Evolutionary conservation across 164 flowering plant species (phyloP).

Genomic region (Malania oleifera): DNA sequence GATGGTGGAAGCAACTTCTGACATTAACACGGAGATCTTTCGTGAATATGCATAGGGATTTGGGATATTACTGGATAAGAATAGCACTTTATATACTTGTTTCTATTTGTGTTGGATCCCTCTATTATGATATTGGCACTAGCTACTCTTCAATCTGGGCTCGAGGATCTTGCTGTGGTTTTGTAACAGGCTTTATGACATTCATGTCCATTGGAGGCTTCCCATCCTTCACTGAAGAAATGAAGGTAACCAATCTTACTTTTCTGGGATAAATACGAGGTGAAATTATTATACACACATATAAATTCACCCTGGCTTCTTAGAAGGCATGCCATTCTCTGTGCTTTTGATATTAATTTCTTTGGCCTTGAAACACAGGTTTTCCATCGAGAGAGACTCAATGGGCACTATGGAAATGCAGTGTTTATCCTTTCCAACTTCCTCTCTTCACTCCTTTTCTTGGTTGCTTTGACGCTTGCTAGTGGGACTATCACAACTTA

Average conservation of each 20-base stretch:
- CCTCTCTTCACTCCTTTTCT: background rate
- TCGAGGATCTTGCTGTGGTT: conserved; percentile 64
- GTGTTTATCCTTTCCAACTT: background rate
- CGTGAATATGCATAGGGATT: conserved; percentile 75
- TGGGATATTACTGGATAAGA: conserved; percentile 81
- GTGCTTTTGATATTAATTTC: no score
- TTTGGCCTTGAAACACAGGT: background rate
- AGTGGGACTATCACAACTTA: no score
- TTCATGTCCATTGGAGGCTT: conserved; percentile 91
- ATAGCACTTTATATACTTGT: conserved; percentile 53
- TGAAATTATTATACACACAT: no score
- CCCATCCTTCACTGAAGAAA: conserved; percentile 83
- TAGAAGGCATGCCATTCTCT: no score
- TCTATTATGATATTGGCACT: conserved; percentile 58
- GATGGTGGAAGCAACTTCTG: conserved; percentile 68
- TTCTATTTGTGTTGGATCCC: conserved; percentile 64
- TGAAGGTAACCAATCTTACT: conserved; percentile 49
- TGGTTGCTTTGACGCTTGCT: background rate
- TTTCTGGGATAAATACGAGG: no score
- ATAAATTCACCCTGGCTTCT: no score
- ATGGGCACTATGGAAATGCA: background rate
- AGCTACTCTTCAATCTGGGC: conserved; percentile 61
- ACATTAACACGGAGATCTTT: conserved; percentile 62
- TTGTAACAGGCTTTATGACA: conserved; percentile 76
- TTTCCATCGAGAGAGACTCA: background rate